Evolutionary conservation across 192 early-diverging fungal species (phyloP), one percentile per base, ranked within the genome.

Genomic region (Umbelopsis vinacea): DNA sequence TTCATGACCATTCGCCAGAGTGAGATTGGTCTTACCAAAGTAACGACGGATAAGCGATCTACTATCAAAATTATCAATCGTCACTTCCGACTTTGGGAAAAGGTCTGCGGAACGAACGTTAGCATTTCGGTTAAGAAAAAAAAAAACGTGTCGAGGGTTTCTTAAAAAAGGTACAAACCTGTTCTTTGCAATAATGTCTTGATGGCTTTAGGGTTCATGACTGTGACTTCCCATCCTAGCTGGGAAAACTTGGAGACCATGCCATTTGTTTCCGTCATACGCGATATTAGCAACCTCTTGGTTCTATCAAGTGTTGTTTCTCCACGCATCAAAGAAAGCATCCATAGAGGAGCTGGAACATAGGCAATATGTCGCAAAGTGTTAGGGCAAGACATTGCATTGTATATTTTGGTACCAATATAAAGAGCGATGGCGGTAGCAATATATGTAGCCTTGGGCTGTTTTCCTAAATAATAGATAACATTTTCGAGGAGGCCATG

Each of bases 21-120:
- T 55, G 35, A 78, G 50, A 53, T 78, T 74, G n/a, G 67, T 40
- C 46, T 43, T 46, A 40, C 73, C 73, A 22, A 74, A 50, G 29
- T 57, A 74, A 3, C 70, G 47, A 22, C 52, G 69, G 6, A 52
- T 22, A 10, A 70, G 24, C 37, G 52, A 21, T 19, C 29, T 29
- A 37, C 12, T 17, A 29, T 63, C 57, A 15, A n/a, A 6, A 6
- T 35, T 29, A 14, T 5, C 29, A 17, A 63, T 50, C 5, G 48
- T 50, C n/a, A 15, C 48, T 15, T 21, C 29, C 3, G 57, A 14
- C 14, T 63, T 63, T 12, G 57, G 57, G 33, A 63, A 63, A 5
- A 37, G 26, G 12, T 63, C 57, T 63, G 19, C 3, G 29, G 15
- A 37, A 37, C 2, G 3, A 33, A 12, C 12, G 6, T 63, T n/a